These are phyloP conservation scores for Truncatella angustata DNA, from an alignment of 2,329 filamentous ascomycete genomes.

Conservation along the genomic window DNA sequence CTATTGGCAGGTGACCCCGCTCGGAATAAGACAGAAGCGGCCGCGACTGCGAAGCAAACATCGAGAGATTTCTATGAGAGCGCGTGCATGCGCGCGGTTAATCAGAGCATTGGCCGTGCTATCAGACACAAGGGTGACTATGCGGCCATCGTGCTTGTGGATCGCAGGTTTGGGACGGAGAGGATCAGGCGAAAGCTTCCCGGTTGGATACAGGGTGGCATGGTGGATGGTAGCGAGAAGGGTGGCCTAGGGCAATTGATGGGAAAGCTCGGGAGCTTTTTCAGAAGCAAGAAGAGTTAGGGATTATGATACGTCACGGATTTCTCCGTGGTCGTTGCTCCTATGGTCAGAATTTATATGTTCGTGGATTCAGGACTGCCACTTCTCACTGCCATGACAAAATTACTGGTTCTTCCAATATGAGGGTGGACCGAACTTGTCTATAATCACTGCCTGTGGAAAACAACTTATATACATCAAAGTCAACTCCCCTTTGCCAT, in stretches of 20 bases:
- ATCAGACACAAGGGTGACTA: constrained; percentile 89
- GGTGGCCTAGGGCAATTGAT: constrained; percentile 57
- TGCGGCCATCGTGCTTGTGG: constrained; percentile 83
- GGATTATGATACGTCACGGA: neutral
- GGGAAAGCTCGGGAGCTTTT: constrained; percentile 56
- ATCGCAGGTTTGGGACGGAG: constrained; percentile 72
- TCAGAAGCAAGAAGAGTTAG: constrained; percentile 45
- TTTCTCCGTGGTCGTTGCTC: no score
- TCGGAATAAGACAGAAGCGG: constrained; percentile 27
- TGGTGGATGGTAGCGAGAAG: constrained; percentile 50
- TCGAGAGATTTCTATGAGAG: constrained; percentile 88
- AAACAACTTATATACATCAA: no score
- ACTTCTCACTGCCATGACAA: no score
- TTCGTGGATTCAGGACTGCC: no score
- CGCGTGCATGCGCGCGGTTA: constrained; percentile 92
- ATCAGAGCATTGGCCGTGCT: constrained; percentile 91
- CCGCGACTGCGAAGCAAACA: constrained; percentile 47
- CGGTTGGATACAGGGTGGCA: constrained; percentile 78
- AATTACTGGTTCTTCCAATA: no score
- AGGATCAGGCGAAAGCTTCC: constrained; percentile 79
- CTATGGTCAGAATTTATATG: no score
- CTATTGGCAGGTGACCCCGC: constrained; percentile 24
- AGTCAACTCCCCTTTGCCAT: no score
- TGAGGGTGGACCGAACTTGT: no score
- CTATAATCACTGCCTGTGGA: no score